phyloP scores from a whole-genome alignment of 2,329 filamentous ascomycete species.

The Eutypa lata region DNA sequence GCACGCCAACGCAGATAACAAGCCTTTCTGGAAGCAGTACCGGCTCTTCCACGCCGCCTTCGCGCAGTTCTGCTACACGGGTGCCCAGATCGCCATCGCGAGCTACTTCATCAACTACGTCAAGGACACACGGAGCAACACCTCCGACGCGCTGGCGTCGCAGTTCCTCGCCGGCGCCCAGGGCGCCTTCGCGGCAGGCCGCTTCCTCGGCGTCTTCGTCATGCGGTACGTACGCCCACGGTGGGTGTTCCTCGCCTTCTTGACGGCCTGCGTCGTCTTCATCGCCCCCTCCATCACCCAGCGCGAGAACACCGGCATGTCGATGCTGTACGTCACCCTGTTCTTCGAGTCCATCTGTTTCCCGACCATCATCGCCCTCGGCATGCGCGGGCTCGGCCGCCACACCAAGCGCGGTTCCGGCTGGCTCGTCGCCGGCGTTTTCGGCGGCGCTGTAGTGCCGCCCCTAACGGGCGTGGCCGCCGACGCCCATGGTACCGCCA shows the following conservation, averaged over 20 bases:
- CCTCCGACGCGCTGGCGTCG: conserved; percentile 50
- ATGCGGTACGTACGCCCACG: conserved; percentile 68
- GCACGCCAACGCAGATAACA: conserved; percentile 52
- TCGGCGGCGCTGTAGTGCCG: conserved; percentile 71
- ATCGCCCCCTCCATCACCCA: conserved; percentile 45
- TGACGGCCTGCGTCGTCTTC: conserved; percentile 65
- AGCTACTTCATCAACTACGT: conserved; percentile 72
- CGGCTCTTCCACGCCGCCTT: conserved; percentile 72
- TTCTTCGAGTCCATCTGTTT: conserved; percentile 83
- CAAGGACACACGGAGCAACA: conserved; percentile 55
- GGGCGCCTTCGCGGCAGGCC: conserved; percentile 67
- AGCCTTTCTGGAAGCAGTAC: conserved; percentile 68
- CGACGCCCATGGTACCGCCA: conserved; percentile 57
- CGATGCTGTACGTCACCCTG: conserved; percentile 66
- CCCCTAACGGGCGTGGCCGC: conserved; percentile 67
- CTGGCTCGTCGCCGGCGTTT: conserved; percentile 67
- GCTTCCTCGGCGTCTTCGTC: conserved; percentile 63
- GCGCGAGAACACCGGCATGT: conserved; percentile 44
- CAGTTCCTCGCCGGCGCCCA: conserved; percentile 73
- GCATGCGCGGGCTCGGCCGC: conserved; percentile 70
- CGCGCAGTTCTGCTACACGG: conserved; percentile 76
- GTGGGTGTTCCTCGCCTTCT: conserved; percentile 64
- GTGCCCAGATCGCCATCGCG: conserved; percentile 66
- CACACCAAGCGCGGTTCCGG: conserved; percentile 76
- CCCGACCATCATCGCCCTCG: conserved; percentile 75